Evolutionary conservation across 768 basidiomycete genomes (phyloP).

Genomic region (Phallus indusiatus): DNA sequence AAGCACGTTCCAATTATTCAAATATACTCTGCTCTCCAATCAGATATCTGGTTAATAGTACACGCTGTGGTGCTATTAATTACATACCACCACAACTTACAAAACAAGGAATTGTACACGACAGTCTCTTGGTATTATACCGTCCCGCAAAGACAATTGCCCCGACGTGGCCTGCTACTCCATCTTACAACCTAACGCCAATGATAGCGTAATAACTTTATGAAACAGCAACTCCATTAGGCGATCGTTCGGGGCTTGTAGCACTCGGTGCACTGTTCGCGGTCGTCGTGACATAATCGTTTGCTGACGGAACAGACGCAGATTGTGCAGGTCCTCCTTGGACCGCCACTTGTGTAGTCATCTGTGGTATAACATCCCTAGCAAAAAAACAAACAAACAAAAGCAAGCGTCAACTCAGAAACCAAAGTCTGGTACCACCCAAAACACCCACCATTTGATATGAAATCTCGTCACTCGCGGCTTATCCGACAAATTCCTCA

Average conservation of each 20-base stretch:
- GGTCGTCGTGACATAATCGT: slow-evolving; percentile 48
- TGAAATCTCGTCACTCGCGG: slow-evolving; percentile 91
- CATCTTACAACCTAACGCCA: background rate
- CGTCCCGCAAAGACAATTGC: too few species aligned
- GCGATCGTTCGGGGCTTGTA: background rate
- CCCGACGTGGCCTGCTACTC: too few species aligned
- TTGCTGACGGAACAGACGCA: slow-evolving; percentile 64
- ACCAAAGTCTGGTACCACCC: too few species aligned
- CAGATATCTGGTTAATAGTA: too few species aligned
- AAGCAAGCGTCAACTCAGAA: slow-evolving; percentile 2
- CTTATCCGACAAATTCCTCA: slow-evolving; percentile 83
- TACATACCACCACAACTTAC: too few species aligned
- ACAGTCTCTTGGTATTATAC: too few species aligned
- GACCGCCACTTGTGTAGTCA: slow-evolving; percentile 25
- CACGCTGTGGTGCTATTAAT: too few species aligned
- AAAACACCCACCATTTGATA: slow-evolving; percentile 67
- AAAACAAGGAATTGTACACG: too few species aligned
- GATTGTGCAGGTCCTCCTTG: slow-evolving; percentile 49
- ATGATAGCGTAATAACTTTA: background rate
- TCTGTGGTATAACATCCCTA: slow-evolving; percentile 59
- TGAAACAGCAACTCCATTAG: slow-evolving; percentile 9
- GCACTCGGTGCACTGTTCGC: background rate
- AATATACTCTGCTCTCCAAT: background rate
- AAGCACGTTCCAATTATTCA: background rate
- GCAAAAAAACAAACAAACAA: background rate